phyloP scores from a whole-genome alignment of 73 alveolate genomes.

The Urostyla sp. region DNA sequence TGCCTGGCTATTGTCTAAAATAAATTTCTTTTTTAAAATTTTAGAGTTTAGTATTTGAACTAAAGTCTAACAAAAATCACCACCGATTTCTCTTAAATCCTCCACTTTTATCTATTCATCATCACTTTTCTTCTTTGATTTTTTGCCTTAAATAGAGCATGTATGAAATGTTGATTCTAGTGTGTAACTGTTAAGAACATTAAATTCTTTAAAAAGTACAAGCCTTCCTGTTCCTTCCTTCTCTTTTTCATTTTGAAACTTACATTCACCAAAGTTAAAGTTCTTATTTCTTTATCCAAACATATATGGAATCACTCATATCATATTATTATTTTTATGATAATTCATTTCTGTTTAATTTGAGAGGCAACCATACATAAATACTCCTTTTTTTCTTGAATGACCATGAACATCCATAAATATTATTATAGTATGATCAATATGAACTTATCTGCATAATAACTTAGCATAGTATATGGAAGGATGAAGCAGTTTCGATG shows the following conservation, averaged over 20 bases:
- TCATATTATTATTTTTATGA: conserved; percentile 41
- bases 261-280: conserved; percentile 55
- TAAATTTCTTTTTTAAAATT: conserved; percentile 40
- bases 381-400: conserved; percentile 60
- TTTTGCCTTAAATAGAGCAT: conserved; percentile 28
- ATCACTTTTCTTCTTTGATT: conserved; percentile 23
- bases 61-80: conserved; percentile 12
- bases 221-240: conserved; percentile 67
- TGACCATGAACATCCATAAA: conserved; percentile 92
- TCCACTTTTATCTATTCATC: conserved; percentile 37
- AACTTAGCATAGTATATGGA: conserved; percentile 75
- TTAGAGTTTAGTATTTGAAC: conserved; percentile 20
- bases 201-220: conserved; percentile 66
- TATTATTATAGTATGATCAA: conserved; percentile 53
- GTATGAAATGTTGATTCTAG: conserved; percentile 72
- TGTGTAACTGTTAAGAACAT: conserved; percentile 57
- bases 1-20: not conserved
- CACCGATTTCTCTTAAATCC: conserved; percentile 12
- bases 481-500: conserved; percentile 83
- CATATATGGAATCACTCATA: conserved; percentile 52
- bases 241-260: conserved; percentile 59
- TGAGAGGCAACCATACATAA: conserved; percentile 66
- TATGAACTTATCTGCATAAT: conserved; percentile 66
- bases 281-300: conserved; percentile 17
- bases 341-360: conserved; percentile 30